Base-by-base conservation (phyloP, 139 green algal genomes). In the Picocystis salinarum region DNA sequence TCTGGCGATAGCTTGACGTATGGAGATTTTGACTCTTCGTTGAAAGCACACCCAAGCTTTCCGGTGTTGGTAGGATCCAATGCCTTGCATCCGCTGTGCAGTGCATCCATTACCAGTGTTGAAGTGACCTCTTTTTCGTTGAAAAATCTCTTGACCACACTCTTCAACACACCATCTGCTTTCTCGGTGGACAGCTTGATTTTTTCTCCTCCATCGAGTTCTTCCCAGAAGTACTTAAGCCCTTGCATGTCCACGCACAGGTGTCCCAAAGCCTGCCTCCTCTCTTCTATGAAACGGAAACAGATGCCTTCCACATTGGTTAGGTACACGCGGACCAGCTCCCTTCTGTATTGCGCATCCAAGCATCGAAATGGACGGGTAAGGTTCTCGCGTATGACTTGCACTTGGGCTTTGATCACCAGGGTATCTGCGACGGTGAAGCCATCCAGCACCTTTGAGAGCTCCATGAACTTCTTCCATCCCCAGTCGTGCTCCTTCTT, bases 401-500 rank as follows among this genome's bases (percentile, higher is more conserved):
- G 76, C 2, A 95, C 82, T 56, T 96, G 86, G 11, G 83, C 86
- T 63, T 93, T 93, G 69, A 96, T 95, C 24, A 92, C 70, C 10
- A 96, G 66, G 6, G 74, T 92, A 62, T 92, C 83, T 4, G 67
- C 54, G 19, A 85, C 70, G 2, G 77, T 89, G 62, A 95, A 95
- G 11, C 86, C 85, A 34, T 95, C 86, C 40, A 83, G 36, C 30
- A 95, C 66, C 56, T 86, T 86, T 27, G 24, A 46, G 33, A 79
- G 60, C 61, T 82, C 74, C 79, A 96, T 96, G 67, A 95, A 96
- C 68, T 95, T 95, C 67, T 96, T 96, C 86, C 86, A 96, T 0
- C 86, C 86, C 86, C 86, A 96, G 61, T 96, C 86, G 56, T 96
- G 85, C 71, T 96, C 86, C 69, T 96, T 96, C 60, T 96, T 96